A percentile compares a stretch with the other conserved stretches of the same genome.
Conservation (phyloP, 495 filamentous ascomycete genomes). For the Physcia stellaris region DNA sequence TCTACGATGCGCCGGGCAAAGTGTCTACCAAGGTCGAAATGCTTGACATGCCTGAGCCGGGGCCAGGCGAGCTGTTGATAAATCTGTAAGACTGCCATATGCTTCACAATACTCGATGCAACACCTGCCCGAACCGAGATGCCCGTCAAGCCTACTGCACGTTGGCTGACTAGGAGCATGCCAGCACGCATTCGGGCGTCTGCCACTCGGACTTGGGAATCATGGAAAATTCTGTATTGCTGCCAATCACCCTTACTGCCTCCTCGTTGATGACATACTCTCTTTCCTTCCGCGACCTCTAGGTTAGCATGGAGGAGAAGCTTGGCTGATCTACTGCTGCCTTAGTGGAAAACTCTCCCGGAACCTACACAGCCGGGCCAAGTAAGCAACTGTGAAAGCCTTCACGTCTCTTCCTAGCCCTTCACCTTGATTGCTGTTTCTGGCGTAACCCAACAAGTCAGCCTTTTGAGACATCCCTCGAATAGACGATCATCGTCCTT, state of each 20-base stretch:
- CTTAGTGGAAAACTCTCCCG: constrained; percentile 43
- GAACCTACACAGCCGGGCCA: constrained; percentile 49
- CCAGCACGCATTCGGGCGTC: constrained; percentile 57
- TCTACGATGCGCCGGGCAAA: constrained; percentile 57
- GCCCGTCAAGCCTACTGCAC: neutral
- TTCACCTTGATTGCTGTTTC: too few relatives aligned
- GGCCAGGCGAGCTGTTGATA: constrained; percentile 49
- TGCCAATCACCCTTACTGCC: too few relatives aligned
- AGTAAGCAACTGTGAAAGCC: too few relatives aligned
- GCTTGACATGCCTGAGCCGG: constrained; percentile 52
- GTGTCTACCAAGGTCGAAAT: constrained; percentile 54
- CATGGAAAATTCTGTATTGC: constrained; percentile 43
- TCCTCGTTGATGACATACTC: neutral
- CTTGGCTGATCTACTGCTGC: neutral
- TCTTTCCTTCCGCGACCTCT: neutral
- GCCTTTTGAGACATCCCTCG: too few relatives aligned
- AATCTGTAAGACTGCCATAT: constrained; percentile 34
- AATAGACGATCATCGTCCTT: too few relatives aligned
- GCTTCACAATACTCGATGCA: neutral
- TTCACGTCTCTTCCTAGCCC: too few relatives aligned
- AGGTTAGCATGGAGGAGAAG: too few relatives aligned
- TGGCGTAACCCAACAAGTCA: too few relatives aligned
- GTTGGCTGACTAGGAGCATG: constrained; percentile 5
- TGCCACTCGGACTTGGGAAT: constrained; percentile 55
- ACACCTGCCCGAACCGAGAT: too few relatives aligned